Evolutionary conservation across 2,329 filamentous ascomycete genomes (phyloP).

Genomic region (Dactylellina drechsleri): DNA sequence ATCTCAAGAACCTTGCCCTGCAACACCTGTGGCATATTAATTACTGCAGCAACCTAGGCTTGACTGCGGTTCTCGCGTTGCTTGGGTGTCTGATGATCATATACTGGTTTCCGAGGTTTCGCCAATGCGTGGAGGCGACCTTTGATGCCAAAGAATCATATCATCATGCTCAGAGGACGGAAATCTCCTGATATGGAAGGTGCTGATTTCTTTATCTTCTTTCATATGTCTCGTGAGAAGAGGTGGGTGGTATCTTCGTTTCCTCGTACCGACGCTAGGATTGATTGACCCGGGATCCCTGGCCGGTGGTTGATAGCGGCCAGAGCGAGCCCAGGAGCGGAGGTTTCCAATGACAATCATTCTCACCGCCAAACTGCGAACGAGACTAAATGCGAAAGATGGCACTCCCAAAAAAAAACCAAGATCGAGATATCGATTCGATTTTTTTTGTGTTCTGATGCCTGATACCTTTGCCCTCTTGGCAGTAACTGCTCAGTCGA

Average conservation of each 20-base stretch:
- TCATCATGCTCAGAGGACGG: slow-evolving; percentile 29
- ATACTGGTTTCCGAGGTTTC: background rate
- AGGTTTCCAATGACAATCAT: slow-evolving; percentile 47
- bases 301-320: slow-evolving; percentile 45
- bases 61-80: no score
- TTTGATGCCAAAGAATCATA: slow-evolving; percentile 5
- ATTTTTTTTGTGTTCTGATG: slow-evolving; percentile 41
- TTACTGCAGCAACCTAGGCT: no score
- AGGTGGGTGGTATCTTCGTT: slow-evolving; percentile 23
- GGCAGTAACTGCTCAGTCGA: slow-evolving; percentile 17
- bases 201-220: slow-evolving; percentile 26
- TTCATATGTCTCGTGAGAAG: background rate
- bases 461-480: slow-evolving; percentile 47
- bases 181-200: slow-evolving; percentile 47
- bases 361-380: slow-evolving; percentile 36
- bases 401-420: slow-evolving; percentile 11
- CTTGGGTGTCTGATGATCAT: background rate
- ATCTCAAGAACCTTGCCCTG: no score
- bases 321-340: slow-evolving; percentile 47
- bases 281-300: slow-evolving; percentile 34
- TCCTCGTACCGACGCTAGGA: slow-evolving; percentile 23
- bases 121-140: background rate
- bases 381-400: slow-evolving; percentile 10
- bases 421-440: slow-evolving; percentile 30
- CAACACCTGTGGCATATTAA: no score